These are phyloP conservation scores for Polygonum aviculare DNA, from an alignment of 148 eudicot species.

Conservation along the genomic window DNA sequence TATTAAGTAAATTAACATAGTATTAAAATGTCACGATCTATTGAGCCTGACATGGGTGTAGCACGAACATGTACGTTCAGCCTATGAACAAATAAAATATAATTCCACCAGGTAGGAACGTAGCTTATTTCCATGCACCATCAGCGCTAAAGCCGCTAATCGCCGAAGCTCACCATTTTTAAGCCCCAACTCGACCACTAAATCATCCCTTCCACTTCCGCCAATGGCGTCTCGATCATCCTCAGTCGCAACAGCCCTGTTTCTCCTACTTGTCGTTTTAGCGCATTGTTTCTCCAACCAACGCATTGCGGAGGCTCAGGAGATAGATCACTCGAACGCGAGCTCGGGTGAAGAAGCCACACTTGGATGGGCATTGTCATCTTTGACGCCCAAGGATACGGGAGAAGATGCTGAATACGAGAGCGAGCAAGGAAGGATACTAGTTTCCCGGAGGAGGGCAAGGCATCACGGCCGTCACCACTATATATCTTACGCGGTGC, in stretches of 20 bases:
- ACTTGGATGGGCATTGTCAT: background rate
- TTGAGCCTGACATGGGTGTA: background rate
- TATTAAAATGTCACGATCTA: background rate
- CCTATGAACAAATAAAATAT: background rate
- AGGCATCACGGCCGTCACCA: conserved; percentile 13
- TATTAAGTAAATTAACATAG: too few relatives aligned
- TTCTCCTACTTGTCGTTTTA: background rate
- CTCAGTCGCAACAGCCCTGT: background rate
- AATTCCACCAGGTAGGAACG: background rate
- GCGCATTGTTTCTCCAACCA: background rate
- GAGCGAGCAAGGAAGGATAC: background rate
- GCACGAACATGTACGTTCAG: background rate
- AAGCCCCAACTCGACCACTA: background rate
- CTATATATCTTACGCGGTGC: conserved; percentile 37
- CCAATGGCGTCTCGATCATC: background rate
- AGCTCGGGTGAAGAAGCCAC: too few relatives aligned
- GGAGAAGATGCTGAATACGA: background rate
- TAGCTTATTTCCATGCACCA: background rate
- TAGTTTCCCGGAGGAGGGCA: conserved; percentile 19
- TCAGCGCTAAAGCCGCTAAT: background rate
- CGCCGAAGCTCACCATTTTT: background rate
- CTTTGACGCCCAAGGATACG: background rate
- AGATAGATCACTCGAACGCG: background rate
- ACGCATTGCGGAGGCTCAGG: background rate
- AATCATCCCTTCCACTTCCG: too few relatives aligned